Conservation (phyloP, 2,329 filamentous ascomycete species). For the Microascus cirrosus region DNA sequence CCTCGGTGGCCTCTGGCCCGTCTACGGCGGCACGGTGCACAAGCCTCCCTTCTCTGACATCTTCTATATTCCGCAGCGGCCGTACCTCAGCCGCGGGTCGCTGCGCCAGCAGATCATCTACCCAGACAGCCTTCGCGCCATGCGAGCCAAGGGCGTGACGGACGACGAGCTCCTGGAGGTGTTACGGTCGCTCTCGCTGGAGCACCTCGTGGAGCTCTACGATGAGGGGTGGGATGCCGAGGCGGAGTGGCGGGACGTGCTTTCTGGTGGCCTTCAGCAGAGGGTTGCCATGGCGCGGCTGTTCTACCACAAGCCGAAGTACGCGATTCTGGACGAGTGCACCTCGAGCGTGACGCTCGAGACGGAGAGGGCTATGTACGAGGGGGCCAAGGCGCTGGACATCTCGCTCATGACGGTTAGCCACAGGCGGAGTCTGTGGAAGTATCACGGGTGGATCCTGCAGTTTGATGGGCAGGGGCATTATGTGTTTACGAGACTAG, state of each 20-base stretch:
- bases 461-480: conserved; percentile 94
- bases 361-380: conserved; percentile 93
- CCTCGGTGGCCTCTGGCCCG: conserved; percentile 90
- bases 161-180: conserved; percentile 72
- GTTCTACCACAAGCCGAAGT: conserved; percentile 87
- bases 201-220: conserved; percentile 68
- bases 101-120: conserved; percentile 97
- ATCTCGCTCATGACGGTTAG: conserved; percentile 97
- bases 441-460: conserved; percentile 87
- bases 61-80: conserved; percentile 95
- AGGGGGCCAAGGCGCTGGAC: conserved; percentile 80
- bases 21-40: conserved; percentile 86
- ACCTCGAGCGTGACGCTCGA: conserved; percentile 92
- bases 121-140: conserved; percentile 77
- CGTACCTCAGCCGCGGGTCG: conserved; percentile 82
- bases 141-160: conserved; percentile 73
- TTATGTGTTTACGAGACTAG: conserved; percentile 79
- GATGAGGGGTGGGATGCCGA: conserved; percentile 80
- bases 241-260: conserved; percentile 90
- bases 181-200: conserved; percentile 70
- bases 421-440: conserved; percentile 86
- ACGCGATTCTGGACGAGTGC: conserved; percentile 95
- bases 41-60: conserved; percentile 90
- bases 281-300: conserved; percentile 91
- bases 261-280: conserved; percentile 88